A percentile compares a stretch with the other conserved stretches of the same genome.
These are phyloP conservation scores for Heritiera littoralis DNA, from an alignment of 345 rosid genomes.

Conservation along the genomic window DNA sequence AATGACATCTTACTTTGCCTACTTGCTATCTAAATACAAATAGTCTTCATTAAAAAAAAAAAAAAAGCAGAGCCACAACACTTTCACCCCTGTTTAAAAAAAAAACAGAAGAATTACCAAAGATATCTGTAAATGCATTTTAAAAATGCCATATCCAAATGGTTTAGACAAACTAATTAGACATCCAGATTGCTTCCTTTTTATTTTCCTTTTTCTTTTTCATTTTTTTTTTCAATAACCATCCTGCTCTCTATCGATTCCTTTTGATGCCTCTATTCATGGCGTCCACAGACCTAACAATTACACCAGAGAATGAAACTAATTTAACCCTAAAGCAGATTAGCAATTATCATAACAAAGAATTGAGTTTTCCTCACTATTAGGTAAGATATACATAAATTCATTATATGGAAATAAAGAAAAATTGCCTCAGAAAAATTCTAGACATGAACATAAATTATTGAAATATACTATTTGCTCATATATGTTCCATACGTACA, in stretches of 20 bases:
- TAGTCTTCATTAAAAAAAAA: not conserved
- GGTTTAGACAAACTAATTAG: not conserved
- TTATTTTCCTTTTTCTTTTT: not conserved
- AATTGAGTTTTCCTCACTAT: not conserved
- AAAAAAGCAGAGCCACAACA: not conserved
- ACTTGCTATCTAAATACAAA: not conserved
- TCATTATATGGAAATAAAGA: conserved; percentile 1
- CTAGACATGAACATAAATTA: not conserved
- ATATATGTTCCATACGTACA: conserved; percentile 55
- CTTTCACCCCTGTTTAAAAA: not conserved
- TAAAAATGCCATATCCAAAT: not conserved
- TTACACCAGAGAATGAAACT: not conserved
- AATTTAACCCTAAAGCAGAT: not conserved
- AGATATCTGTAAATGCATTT: not conserved
- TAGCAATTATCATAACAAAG: not conserved
- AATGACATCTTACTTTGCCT: not conserved
- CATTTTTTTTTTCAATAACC: not conserved
- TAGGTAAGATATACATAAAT: not conserved
- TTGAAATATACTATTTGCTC: not conserved
- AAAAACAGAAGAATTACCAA: not conserved
- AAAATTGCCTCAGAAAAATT: conserved; percentile 14
- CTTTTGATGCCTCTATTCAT: not conserved
- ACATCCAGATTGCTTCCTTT: no score
- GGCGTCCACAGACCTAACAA: not conserved
- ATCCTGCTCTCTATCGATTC: not conserved